These are phyloP conservation scores for Phialophora expanda DNA, from an alignment of 2,329 filamentous ascomycete species.

Conservation along the genomic window DNA sequence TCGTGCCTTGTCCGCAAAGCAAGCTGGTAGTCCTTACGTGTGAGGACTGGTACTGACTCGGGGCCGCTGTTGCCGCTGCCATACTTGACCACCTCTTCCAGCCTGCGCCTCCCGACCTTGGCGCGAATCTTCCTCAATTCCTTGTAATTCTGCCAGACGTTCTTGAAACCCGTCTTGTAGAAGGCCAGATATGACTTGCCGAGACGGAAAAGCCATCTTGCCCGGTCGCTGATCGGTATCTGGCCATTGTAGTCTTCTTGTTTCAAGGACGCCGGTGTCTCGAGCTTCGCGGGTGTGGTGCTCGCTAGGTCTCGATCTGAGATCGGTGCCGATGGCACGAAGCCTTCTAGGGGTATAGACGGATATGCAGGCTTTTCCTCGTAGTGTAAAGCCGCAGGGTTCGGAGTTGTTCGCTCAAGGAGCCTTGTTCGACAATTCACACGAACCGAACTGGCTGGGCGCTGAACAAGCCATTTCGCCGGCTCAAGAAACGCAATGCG, in stretches of 20 bases:
- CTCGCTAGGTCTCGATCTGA: slow-evolving; percentile 2
- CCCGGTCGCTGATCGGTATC: slow-evolving; percentile 4
- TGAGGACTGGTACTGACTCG: slow-evolving; percentile 48
- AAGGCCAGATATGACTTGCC: slow-evolving; percentile 81
- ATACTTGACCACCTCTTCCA: slow-evolving; percentile 13
- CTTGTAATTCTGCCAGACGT: slow-evolving; percentile 69
- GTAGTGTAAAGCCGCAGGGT: background rate
- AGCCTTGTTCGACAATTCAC: background rate
- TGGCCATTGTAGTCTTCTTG: slow-evolving; percentile 2
- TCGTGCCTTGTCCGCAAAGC: slow-evolving; percentile 72
- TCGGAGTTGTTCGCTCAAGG: slow-evolving; percentile 6
- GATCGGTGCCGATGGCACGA: background rate
- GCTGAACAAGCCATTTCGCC: background rate
- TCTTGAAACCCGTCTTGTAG: slow-evolving; percentile 83
- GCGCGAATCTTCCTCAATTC: slow-evolving; percentile 49
- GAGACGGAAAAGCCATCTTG: slow-evolving; percentile 51
- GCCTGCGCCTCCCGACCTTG: slow-evolving; percentile 46
- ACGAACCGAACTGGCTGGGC: slow-evolving; percentile 6
- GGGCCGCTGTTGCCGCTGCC: background rate
- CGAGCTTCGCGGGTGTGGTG: slow-evolving; percentile 13
- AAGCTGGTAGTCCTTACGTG: slow-evolving; percentile 73
- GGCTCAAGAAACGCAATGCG: background rate
- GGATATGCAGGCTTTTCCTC: slow-evolving; percentile 2
- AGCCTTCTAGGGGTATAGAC: background rate
- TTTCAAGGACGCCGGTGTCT: slow-evolving; percentile 3